Percentiles rank a stretch among this genome's conserved stretches.
These are phyloP conservation scores for Lolium perenne DNA, from an alignment of 176 grass and related monocot genomes.

Conservation along the genomic window DNA sequence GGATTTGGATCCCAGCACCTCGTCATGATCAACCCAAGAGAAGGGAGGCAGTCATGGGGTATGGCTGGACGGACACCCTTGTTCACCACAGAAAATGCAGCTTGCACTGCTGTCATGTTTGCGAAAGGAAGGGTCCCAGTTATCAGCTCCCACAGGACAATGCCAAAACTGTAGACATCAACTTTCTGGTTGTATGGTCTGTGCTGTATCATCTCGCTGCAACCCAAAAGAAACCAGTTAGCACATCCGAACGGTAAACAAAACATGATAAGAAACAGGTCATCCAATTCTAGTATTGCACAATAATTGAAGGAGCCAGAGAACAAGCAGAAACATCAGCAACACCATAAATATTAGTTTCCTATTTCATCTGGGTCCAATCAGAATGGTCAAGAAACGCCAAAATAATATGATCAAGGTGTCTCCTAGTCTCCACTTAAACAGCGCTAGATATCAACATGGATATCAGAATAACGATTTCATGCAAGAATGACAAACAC, in stretches of 20 bases:
- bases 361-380: not conserved
- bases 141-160: constrained; percentile 66
- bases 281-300: constrained; percentile 25
- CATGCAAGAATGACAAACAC: not conserved
- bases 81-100: constrained; percentile 69
- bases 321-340: not conserved
- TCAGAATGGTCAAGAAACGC: not conserved
- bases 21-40: constrained; percentile 64
- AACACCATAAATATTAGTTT: not conserved
- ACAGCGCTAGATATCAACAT: not conserved
- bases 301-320: not conserved
- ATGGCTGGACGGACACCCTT: constrained; percentile 63
- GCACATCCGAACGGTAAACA: constrained; percentile 14
- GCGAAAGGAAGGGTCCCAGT: constrained; percentile 55
- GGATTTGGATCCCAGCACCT: constrained; percentile 68
- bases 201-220: constrained; percentile 71
- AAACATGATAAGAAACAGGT: not conserved
- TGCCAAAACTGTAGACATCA: constrained; percentile 70
- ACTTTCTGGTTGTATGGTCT: constrained; percentile 72
- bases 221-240: constrained; percentile 29
- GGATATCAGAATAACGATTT: not conserved
- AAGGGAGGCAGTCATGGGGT: constrained; percentile 62
- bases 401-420: not conserved
- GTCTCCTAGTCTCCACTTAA: not conserved
- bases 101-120: constrained; percentile 66